Evolutionary conservation across 2,329 filamentous ascomycete species (phyloP), one percentile per base, ranked within the genome.

Genomic region (Dendryphion nanum): DNA sequence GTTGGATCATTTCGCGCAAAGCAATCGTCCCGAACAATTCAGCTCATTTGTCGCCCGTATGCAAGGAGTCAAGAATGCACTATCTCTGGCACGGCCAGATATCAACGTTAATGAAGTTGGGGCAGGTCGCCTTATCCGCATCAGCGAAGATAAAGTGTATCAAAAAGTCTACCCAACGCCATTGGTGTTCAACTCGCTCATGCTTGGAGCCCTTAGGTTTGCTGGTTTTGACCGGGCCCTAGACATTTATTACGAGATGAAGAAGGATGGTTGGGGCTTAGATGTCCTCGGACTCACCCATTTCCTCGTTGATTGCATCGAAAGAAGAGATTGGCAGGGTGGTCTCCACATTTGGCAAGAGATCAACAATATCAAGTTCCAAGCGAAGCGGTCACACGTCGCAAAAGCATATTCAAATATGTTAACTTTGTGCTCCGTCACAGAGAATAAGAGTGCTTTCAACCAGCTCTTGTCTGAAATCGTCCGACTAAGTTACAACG

Each of bases 91-190:
- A 6, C 54, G 55, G 13, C 67, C 63, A 3, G 53, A 53, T 17
- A 58, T 70, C 29, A 53, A 31, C 2, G 63, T 73, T 41, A 69
- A 59, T 18, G 51, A 59, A 33, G 50, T 48, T 13, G 44, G 54
- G 13, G 33, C 52, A 16, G 44, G 41, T 26, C 56, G 62, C 20
- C 52, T 66, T 10, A 38, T 60, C 7, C 50, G 50, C 18, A 28
- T 51, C 4, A 50, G 35, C 33, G 40, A 50, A 10, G 38, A 39
- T 3, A 61, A 63, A 37, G 44, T 72, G 13, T 61, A 67, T n/a
- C 71, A 74, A 38, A 66, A 70, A 16, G 63, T 70, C 5, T 55
- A 67, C 35, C 64, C 70, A 1, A 72, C 64, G 1, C 71, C 71
- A 4, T 59, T 66, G 42, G 71, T 74, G 0, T 69, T 72, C 42